A percentile compares a stretch with the other conserved stretches of the same genome.
These are phyloP conservation scores for Penicillium riverlandense DNA, from an alignment of 495 filamentous ascomycete species.

Conservation along the genomic window DNA sequence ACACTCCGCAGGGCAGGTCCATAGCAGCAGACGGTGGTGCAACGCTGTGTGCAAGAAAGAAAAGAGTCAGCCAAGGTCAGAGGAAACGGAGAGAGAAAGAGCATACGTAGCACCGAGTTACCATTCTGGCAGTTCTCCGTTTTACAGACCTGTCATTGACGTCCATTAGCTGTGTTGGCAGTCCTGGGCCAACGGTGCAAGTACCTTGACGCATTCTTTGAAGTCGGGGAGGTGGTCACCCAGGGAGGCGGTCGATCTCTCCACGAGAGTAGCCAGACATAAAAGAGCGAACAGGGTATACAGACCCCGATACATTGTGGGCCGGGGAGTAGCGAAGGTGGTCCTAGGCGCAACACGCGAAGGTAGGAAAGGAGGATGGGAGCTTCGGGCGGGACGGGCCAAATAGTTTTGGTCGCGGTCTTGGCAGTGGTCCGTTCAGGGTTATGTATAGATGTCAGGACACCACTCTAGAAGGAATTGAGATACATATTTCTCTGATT, in stretches of 20 bases:
- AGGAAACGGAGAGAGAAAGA: background rate
- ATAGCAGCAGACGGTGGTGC: constrained; percentile 46
- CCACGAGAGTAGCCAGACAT: constrained; percentile 36
- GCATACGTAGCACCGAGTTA: constrained; percentile 41
- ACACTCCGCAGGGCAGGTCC: constrained; percentile 82
- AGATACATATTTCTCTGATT: no score
- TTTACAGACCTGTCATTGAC: constrained; percentile 61
- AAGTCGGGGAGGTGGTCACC: constrained; percentile 91
- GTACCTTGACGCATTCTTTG: constrained; percentile 77
- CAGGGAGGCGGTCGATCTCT: constrained; percentile 57
- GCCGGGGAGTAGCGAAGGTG: constrained; percentile 1
- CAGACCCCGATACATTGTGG: constrained; percentile 27
- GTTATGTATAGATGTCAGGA: no score
- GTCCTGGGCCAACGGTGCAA: background rate
- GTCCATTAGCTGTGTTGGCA: constrained; percentile 4
- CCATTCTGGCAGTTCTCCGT: constrained; percentile 65
- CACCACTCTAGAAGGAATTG: no score
- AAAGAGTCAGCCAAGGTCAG: background rate
- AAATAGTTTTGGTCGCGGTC: background rate
- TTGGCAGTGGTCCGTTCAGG: background rate
- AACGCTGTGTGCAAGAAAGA: constrained; percentile 21
- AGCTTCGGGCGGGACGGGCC: constrained; percentile 10
- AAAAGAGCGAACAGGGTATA: constrained; percentile 24
- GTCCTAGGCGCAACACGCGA: constrained; percentile 10
- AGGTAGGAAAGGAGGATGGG: constrained; percentile 12